These are phyloP conservation scores for Pterulicium gracile DNA, from an alignment of 1,284 basidiomycete species.

Conservation along the genomic window DNA sequence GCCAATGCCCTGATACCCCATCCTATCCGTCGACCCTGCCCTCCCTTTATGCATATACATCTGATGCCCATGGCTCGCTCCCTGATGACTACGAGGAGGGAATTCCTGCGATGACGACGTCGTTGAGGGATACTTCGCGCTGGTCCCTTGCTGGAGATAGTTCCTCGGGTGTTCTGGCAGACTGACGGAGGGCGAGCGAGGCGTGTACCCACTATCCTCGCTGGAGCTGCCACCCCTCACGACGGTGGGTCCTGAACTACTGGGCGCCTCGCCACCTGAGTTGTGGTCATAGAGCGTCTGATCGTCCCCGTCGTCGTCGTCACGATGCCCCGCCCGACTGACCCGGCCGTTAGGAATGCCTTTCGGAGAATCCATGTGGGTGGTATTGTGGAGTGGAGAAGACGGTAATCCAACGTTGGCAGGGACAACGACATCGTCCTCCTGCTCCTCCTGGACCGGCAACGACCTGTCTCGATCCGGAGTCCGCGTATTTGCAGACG, in stretches of 20 bases:
- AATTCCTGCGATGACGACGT: not conserved
- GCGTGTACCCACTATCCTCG: slow-evolving; percentile 1
- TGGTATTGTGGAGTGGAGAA: not conserved
- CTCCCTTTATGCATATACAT: not conserved
- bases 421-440: slow-evolving; percentile 59
- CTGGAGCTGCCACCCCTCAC: not conserved
- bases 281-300: slow-evolving; percentile 9
- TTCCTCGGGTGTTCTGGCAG: not conserved
- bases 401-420: slow-evolving; percentile 14
- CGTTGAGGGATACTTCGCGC: too few relatives aligned
- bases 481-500: slow-evolving; percentile 32
- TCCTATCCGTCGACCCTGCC: not conserved
- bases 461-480: slow-evolving; percentile 57
- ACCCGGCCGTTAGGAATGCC: slow-evolving; percentile 16
- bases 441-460: slow-evolving; percentile 67
- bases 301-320: slow-evolving; percentile 18
- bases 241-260: too few relatives aligned
- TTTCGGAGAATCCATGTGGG: not conserved
- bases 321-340: slow-evolving; percentile 14
- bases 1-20: not conserved
- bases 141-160: not conserved
- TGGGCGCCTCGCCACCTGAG: not conserved
- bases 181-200: not conserved
- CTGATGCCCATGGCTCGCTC: not conserved
- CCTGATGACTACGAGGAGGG: not conserved